A percentile compares a stretch with the other conserved stretches of the same genome.
Conservation (phyloP, 2,329 filamentous ascomycete genomes). For the Verticillium isaacii region DNA sequence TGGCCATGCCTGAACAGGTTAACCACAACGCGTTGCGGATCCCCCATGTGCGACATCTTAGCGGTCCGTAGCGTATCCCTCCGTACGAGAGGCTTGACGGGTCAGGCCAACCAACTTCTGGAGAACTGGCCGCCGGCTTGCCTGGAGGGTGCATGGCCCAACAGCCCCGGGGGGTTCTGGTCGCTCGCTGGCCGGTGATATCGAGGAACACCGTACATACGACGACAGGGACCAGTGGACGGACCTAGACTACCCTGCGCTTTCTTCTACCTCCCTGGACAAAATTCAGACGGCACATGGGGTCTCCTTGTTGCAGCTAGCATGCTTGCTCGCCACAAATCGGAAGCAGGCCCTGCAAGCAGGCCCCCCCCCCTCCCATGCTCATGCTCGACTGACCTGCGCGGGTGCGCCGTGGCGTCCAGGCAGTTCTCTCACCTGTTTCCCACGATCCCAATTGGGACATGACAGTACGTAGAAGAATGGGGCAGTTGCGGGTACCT, state of each 20-base stretch:
- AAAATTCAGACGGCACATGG: neutral
- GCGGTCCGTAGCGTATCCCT: conserved; percentile 7
- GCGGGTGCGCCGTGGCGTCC: conserved; percentile 1
- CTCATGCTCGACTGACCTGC: neutral
- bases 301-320: neutral
- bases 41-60: conserved; percentile 12
- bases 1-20: conserved; percentile 7
- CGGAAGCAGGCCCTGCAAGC: conserved; percentile 1
- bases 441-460: conserved; percentile 1
- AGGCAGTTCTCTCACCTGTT: neutral
- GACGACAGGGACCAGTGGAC: neutral
- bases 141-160: conserved; percentile 2
- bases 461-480: neutral
- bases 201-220: neutral
- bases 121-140: neutral
- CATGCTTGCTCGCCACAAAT: conserved; percentile 2
- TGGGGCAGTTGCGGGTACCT: conserved; percentile 1
- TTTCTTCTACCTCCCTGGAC: neutral
- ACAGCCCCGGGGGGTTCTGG: conserved; percentile 1
- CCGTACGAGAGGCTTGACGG: conserved; percentile 5
- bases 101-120: neutral
- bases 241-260: neutral
- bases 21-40: conserved; percentile 8
- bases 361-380: neutral
- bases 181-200: neutral